A percentile compares a stretch with the other conserved stretches of the same genome.
Conservation (phyloP, 345 rosid genomes). For the Streptanthus diversifolius region DNA sequence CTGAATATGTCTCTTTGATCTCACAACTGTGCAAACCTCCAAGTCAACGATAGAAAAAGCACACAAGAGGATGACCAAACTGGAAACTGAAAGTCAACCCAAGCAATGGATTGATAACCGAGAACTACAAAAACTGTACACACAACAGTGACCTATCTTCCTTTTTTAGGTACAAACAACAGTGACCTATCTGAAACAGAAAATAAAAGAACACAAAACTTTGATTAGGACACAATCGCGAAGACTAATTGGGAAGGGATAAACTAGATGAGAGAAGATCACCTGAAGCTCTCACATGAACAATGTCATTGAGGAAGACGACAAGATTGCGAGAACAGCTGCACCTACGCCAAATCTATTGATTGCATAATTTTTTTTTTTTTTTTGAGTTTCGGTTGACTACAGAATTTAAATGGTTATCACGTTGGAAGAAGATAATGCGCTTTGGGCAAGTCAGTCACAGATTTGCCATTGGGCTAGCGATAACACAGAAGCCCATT, state of each 20-base stretch:
- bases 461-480: background rate
- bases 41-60: slow-evolving; percentile 18
- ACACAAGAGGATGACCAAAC: slow-evolving; percentile 13
- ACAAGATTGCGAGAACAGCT: slow-evolving; percentile 1
- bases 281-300: slow-evolving; percentile 20
- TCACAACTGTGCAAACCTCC: background rate
- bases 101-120: background rate
- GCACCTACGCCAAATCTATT: background rate
- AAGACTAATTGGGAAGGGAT: background rate
- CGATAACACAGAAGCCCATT: background rate
- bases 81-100: background rate
- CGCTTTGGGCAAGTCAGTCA: background rate
- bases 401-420: background rate
- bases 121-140: background rate
- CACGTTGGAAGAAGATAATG: slow-evolving; percentile 10
- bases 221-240: background rate
- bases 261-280: background rate
- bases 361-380: background rate
- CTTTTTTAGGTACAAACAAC: background rate
- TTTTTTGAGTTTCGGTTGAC: background rate
- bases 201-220: background rate
- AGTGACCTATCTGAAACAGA: background rate
- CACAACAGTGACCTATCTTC: background rate
- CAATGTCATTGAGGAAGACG: slow-evolving; percentile 3
- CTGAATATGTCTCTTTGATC: background rate